Evolutionary conservation across 2,329 filamentous ascomycete species (phyloP).

Genomic region (Beauveria brongniartii): DNA sequence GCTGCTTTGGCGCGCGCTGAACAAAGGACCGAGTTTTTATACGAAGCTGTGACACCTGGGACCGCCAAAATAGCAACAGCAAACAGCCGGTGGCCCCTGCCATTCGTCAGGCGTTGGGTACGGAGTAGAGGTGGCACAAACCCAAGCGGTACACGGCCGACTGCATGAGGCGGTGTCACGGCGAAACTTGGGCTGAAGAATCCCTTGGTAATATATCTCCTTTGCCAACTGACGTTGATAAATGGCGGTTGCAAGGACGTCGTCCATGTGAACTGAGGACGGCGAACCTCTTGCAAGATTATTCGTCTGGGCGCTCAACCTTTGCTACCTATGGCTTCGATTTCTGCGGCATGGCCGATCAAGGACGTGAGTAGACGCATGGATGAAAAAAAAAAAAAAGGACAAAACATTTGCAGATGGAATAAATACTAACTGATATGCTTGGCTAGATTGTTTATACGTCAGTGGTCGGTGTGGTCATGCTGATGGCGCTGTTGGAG

Average conservation of each 20-base stretch:
- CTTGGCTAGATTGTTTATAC: conserved; percentile 74
- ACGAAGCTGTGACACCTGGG: conserved; percentile 1
- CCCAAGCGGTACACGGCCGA: background rate
- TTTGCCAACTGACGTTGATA: background rate
- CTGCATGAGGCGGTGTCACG: background rate
- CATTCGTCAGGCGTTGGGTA: background rate
- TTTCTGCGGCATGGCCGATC: conserved; percentile 36
- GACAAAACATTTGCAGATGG: background rate
- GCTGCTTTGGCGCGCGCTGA: background rate
- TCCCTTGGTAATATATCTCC: background rate
- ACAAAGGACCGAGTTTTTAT: background rate
- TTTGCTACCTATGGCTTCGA: background rate
- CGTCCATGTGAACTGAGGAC: background rate
- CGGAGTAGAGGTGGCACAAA: background rate
- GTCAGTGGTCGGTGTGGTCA: conserved; percentile 68
- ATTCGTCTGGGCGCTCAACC: no score
- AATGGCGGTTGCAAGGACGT: background rate
- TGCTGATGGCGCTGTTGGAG: conserved; percentile 79
- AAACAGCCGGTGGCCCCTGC: conserved; percentile 10
- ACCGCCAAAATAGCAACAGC: conserved; percentile 7
- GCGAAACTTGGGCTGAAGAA: background rate
- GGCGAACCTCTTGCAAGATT: background rate
- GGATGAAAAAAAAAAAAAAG: background rate
- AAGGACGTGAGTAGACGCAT: conserved; percentile 27
- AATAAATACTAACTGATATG: conserved; percentile 13